A percentile compares a stretch with the other conserved stretches of the same genome.
These are phyloP conservation scores for Haematococcus sp. DNA, from an alignment of 139 green algal genomes.

Conservation along the genomic window DNA sequence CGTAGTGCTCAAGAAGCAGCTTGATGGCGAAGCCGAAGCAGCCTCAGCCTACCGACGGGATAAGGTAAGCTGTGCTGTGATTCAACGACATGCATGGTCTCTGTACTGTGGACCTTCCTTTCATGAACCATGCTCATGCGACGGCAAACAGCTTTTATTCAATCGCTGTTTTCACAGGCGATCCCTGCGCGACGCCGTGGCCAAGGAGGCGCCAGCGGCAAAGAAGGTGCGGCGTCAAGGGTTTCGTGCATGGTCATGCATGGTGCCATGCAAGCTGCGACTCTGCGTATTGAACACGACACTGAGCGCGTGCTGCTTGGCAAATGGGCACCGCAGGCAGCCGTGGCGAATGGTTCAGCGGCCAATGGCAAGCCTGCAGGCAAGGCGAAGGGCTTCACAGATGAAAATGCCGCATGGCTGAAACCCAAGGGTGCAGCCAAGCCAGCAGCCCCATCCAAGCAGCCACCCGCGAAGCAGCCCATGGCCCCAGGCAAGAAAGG, in stretches of 20 bases:
- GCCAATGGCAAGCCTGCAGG: not conserved
- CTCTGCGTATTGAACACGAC: too few species aligned
- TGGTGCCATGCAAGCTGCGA: too few species aligned
- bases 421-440: slow-evolving; percentile 47
- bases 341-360: not conserved
- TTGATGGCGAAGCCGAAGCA: too few species aligned
- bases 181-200: not conserved
- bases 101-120: too few species aligned
- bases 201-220: slow-evolving; percentile 3
- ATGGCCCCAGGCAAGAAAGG: not conserved
- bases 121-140: too few species aligned
- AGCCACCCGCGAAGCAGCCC: not conserved
- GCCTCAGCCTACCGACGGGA: too few species aligned
- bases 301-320: too few species aligned
- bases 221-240: not conserved
- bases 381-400: slow-evolving; percentile 53
- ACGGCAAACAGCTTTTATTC: too few species aligned
- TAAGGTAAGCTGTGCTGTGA: too few species aligned
- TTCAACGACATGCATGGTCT: too few species aligned
- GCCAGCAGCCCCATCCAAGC: not conserved
- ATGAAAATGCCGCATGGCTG: slow-evolving; percentile 75
- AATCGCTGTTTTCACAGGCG: not conserved
- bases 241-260: too few species aligned
- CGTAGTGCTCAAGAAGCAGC: too few species aligned
- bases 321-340: not conserved